Evolutionary conservation across 23 red algal species (phyloP), one percentile per base, ranked within the genome.

Genomic region (Gracilariopsis chorda): DNA sequence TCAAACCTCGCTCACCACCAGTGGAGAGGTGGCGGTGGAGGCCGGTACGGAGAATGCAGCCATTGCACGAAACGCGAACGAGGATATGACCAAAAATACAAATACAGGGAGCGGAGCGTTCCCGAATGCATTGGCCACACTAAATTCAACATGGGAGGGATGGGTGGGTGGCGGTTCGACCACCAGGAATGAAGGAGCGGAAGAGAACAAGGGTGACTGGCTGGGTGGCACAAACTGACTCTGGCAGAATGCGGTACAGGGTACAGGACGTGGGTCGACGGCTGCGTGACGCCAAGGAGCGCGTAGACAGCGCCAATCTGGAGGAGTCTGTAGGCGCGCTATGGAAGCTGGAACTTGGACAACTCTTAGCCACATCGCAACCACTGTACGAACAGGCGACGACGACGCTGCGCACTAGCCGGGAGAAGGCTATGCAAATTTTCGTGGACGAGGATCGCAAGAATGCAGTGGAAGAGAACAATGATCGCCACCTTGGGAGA

Each of bases 381-480:
- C n/a, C n/a, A 11, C 48, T 80, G n/a, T 21, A 57, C 25, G 77
- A 80, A 6, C 17, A 80, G 20, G 77, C 49, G 7, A 59, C 27
- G 37, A 4, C 17, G 10, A 17, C 49, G 51, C 55, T 80, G 2
- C 49, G 55, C 34, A 19, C 29, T 9, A 23, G 43, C 16, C 20
- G 47, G 4, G 77, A 35, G 77, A 51, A 80, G 27, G 77, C 77
- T n/a, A 20, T 21, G 7, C 30, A 80, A 19, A 59, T 80, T 16
- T 80, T 80, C 51, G 77, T 80, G 48, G 77, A 80, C 28, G 32
- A 78, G 73, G 21, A 24, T 24, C 13, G 2, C n/a, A 9, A 62
- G 14, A 29, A 36, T 36, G 62, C 1, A 10, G 3, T 19, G 1
- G 13, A 40, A 10, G 62, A n/a, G 33, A n/a, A n/a, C n/a, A n/a